Evolutionary conservation across 2,329 filamentous ascomycete species (phyloP), one percentile per base, ranked within the genome.

Genomic region (Colletotrichum ledebouriae): DNA sequence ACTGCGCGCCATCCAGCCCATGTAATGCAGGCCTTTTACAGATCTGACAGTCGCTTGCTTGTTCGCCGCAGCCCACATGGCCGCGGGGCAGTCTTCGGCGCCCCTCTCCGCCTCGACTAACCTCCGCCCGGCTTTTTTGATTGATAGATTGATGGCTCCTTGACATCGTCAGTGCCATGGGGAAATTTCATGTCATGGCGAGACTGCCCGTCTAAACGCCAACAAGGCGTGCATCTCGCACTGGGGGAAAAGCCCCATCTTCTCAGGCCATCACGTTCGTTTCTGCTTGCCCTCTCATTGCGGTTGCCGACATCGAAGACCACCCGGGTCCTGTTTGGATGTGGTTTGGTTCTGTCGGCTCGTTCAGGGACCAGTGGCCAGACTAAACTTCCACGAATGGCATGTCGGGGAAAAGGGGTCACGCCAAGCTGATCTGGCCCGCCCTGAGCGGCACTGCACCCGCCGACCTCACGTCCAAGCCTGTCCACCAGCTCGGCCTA

Each of bases 361-460:
- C 49, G 55, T 69, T 61, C 50, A 47, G 57, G 67, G 62, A 69
- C 57, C 58, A 53, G 57, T 49, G 25, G 52, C 25, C 63, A 33
- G 25, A 34, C 13, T 61, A 20, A 39, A 63, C 63, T 53, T 57
- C 56, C 56, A 62, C 63, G 63, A 67, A 62, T 44, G 63, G 59
- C 52, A 67, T 67, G 57, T 63, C 57, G 52, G 58, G 57, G 37
- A 69, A 67, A 52, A 56, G 63, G 62, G 50, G 37, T 47, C 52
- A 37, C 33, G 60, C 65, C 60, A 68, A 64, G 60, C 33, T 59
- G 33, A 59, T 17, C 29, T 29, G 25, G 52, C 25, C 59, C 50
- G 50, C 59, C 20, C 42, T 57, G 57, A 39, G 61, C 50, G 20
- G 39, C 17, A n/a, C 29, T 46, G 42, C 42, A 13, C 37, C 29